A percentile compares a stretch with the other conserved stretches of the same genome.
Evolutionary conservation across 1,284 basidiomycete genomes (phyloP).

Genomic region (Meira miltonrushii): DNA sequence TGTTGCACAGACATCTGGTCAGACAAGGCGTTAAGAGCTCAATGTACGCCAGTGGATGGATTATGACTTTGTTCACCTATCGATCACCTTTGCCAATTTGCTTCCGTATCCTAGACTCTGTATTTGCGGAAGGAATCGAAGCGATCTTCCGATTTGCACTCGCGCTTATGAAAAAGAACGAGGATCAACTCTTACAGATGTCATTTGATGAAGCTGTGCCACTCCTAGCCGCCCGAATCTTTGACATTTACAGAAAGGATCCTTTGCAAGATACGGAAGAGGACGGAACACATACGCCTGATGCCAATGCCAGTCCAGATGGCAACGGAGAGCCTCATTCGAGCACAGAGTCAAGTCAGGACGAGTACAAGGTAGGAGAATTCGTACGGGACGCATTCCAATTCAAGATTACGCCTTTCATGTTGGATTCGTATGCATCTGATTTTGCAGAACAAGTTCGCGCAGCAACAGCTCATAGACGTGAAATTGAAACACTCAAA

Average conservation of each 20-base stretch:
- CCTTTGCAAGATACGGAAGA: neutral
- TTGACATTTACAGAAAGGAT: constrained; percentile 30
- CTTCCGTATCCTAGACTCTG: constrained; percentile 88
- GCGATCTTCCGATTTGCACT: constrained; percentile 93
- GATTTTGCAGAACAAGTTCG: constrained; percentile 47
- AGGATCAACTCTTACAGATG: constrained; percentile 57
- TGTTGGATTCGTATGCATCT: constrained; percentile 39
- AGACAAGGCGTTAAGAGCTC: constrained; percentile 81
- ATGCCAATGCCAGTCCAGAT: neutral
- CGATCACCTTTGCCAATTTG: constrained; percentile 94
- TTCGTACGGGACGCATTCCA: constrained; percentile 47
- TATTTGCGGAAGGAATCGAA: constrained; percentile 92
- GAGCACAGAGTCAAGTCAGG: neutral
- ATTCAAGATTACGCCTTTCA: constrained; percentile 41
- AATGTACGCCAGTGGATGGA: constrained; percentile 96
- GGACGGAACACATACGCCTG: neutral
- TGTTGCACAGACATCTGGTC: constrained; percentile 82
- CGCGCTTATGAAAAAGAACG: constrained; percentile 79
- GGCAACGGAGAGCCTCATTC: neutral
- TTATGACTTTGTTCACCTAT: constrained; percentile 63
- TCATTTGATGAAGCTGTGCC: constrained; percentile 39
- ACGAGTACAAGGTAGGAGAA: constrained; percentile 23
- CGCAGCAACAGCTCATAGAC: constrained; percentile 38
- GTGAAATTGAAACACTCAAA: constrained; percentile 45
- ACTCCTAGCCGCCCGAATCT: constrained; percentile 32